Evolutionary conservation across 495 filamentous ascomycete genomes (phyloP).

Genomic region (Cercophora scortea): DNA sequence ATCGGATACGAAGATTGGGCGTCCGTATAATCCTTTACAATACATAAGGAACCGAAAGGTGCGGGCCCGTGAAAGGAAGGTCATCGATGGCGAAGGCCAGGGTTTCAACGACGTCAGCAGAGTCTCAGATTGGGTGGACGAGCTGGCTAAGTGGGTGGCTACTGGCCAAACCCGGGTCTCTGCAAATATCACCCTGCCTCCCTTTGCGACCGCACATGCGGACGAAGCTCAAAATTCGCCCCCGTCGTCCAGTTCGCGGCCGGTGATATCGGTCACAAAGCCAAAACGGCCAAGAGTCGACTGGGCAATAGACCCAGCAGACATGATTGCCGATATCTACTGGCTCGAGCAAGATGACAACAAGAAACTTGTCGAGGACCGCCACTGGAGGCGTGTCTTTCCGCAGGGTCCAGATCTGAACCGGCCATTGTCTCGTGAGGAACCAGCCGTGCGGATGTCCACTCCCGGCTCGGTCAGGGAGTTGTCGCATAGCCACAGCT

Average conservation of each 20-base stretch:
- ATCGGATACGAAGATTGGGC: slow-evolving; percentile 32
- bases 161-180: slow-evolving; percentile 22
- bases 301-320: slow-evolving; percentile 69
- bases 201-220: slow-evolving; percentile 39
- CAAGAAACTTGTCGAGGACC: slow-evolving; percentile 67
- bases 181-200: slow-evolving; percentile 49
- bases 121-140: slow-evolving; percentile 68
- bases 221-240: slow-evolving; percentile 23
- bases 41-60: slow-evolving; percentile 78
- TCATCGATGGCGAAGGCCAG: slow-evolving; percentile 61
- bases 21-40: slow-evolving; percentile 80
- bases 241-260: slow-evolving; percentile 20
- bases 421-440: slow-evolving; percentile 13
- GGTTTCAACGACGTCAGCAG: slow-evolving; percentile 65
- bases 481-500: slow-evolving; percentile 5
- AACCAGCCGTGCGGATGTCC: slow-evolving; percentile 4
- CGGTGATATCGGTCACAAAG: slow-evolving; percentile 30
- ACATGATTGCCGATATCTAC: slow-evolving; percentile 74
- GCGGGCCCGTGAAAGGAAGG: slow-evolving; percentile 61
- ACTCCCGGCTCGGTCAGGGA: slow-evolving; percentile 19
- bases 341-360: slow-evolving; percentile 77
- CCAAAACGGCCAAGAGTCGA: slow-evolving; percentile 62
- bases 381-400: slow-evolving; percentile 62
- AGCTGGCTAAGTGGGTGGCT: slow-evolving; percentile 47
- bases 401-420: slow-evolving; percentile 26